These are phyloP conservation scores for Halenospora varia DNA, from an alignment of 495 filamentous ascomycete genomes.

Conservation along the genomic window DNA sequence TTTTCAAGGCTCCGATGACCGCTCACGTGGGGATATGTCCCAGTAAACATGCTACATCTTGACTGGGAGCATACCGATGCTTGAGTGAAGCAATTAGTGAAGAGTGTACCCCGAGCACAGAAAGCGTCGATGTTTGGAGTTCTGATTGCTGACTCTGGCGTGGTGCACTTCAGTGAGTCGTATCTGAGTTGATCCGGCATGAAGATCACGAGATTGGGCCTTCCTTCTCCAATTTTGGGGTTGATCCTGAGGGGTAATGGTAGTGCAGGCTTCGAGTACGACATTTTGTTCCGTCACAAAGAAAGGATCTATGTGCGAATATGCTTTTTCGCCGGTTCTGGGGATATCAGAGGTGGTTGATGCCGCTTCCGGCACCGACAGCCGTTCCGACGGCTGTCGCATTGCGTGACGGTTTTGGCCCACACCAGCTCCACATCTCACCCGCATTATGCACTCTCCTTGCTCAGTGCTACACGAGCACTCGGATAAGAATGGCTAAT, in stretches of 20 bases:
- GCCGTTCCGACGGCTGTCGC: too few species aligned
- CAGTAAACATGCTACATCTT: constrained; percentile 26
- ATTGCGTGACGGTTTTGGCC: too few species aligned
- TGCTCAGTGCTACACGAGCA: too few species aligned
- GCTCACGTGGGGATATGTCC: constrained; percentile 24
- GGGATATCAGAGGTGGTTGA: too few species aligned
- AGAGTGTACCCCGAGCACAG: constrained; percentile 12
- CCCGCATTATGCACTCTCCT: too few species aligned
- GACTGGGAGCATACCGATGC: constrained; percentile 28
- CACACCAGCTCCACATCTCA: too few species aligned
- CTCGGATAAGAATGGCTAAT: too few species aligned
- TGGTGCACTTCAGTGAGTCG: constrained; percentile 19
- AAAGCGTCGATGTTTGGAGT: constrained; percentile 27
- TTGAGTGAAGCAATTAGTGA: constrained; percentile 26
- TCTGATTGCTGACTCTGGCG: constrained; percentile 8
- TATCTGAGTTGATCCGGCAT: constrained; percentile 30
- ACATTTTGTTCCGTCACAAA: neutral
- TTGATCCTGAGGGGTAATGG: neutral
- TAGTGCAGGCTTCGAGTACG: neutral
- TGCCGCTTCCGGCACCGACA: too few species aligned
- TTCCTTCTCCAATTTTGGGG: neutral
- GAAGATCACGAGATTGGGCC: constrained; percentile 25
- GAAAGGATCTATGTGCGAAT: too few species aligned
- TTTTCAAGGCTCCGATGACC: constrained; percentile 27
- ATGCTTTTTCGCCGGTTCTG: too few species aligned